phyloP scores from a whole-genome alignment of 371 early-diverging fungal genomes.

The Enterospora canceri region DNA sequence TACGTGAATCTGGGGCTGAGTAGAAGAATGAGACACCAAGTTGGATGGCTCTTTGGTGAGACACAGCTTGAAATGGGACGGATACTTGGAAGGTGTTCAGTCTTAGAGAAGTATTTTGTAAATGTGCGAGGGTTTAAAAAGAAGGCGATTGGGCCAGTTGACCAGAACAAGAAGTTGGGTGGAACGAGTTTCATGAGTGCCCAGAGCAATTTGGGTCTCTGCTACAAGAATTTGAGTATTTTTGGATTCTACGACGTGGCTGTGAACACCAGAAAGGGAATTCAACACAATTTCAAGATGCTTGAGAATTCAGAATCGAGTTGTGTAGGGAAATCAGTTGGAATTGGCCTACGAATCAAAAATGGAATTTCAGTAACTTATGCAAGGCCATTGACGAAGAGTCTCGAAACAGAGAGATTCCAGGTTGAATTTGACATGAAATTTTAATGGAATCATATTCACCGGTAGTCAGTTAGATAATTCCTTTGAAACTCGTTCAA shows the following conservation, averaged over 20 bases:
- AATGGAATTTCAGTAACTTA: conserved; percentile 2
- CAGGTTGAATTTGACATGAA: conserved; percentile 10
- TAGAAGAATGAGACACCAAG: too few relatives aligned
- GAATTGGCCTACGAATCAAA: conserved; percentile 7
- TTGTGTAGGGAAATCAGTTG: conserved; percentile 16
- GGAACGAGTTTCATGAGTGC: conserved; percentile 13
- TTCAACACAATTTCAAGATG: neutral
- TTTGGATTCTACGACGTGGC: conserved; percentile 13
- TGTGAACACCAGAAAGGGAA: neutral
- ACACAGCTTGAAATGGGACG: too few relatives aligned
- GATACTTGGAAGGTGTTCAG: too few relatives aligned
- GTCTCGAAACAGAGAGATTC: conserved; percentile 6
- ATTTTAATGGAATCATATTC: conserved; percentile 4
- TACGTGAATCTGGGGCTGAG: too few relatives aligned
- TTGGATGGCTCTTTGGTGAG: too few relatives aligned
- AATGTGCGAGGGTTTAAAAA: conserved; percentile 11
- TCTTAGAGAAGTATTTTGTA: conserved; percentile 26
- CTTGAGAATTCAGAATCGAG: neutral
- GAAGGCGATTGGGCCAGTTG: conserved; percentile 16
- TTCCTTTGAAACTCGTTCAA: neutral
- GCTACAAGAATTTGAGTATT: neutral
- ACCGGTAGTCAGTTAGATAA: neutral
- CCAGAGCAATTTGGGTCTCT: neutral
- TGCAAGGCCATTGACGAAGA: conserved; percentile 18
- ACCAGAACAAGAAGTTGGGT: conserved; percentile 25